Evolutionary conservation across 352 stramenopile genomes (phyloP).

Genomic region (Blastocystis sp.): DNA sequence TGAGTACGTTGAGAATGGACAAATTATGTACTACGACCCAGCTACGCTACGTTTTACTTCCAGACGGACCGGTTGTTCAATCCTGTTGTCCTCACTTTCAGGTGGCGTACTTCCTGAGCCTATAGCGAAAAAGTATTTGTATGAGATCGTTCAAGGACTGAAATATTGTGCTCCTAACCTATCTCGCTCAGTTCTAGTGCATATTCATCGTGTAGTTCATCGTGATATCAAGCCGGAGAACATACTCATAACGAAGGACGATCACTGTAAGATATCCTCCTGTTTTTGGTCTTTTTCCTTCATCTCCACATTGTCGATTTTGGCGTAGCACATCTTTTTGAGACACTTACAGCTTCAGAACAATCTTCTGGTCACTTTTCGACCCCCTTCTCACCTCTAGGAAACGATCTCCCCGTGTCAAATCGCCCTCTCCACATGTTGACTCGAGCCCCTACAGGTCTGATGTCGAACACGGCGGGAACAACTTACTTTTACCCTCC

Average conservation of each 20-base stretch:
- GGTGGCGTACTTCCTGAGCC: slow-evolving; percentile 46
- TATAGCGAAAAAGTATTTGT: slow-evolving; percentile 48
- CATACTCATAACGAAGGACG: slow-evolving; percentile 75
- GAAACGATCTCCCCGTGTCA: background rate
- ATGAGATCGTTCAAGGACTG: slow-evolving; percentile 50
- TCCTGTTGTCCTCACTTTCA: background rate
- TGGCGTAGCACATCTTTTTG: slow-evolving; percentile 54
- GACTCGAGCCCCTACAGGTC: slow-evolving; percentile 71
- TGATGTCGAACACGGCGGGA: slow-evolving; percentile 50
- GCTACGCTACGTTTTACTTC: background rate
- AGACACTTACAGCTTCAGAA: background rate
- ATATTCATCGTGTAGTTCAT: slow-evolving; percentile 73
- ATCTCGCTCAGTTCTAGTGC: background rate
- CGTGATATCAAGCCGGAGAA: slow-evolving; percentile 81
- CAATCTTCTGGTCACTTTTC: background rate
- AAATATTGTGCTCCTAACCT: slow-evolving; percentile 31
- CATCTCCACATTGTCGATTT: slow-evolving; percentile 54
- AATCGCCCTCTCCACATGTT: slow-evolving; percentile 68
- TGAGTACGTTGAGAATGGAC: slow-evolving; percentile 60
- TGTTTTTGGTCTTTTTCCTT: slow-evolving; percentile 17
- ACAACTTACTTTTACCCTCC: slow-evolving; percentile 67
- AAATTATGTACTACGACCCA: slow-evolving; percentile 59
- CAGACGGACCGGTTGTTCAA: background rate
- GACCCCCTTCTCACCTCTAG: background rate
- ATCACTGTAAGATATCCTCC: slow-evolving; percentile 74